Evolutionary conservation across 2,329 filamentous ascomycete genomes (phyloP).

Genomic region (Parastagonospora avenae): DNA sequence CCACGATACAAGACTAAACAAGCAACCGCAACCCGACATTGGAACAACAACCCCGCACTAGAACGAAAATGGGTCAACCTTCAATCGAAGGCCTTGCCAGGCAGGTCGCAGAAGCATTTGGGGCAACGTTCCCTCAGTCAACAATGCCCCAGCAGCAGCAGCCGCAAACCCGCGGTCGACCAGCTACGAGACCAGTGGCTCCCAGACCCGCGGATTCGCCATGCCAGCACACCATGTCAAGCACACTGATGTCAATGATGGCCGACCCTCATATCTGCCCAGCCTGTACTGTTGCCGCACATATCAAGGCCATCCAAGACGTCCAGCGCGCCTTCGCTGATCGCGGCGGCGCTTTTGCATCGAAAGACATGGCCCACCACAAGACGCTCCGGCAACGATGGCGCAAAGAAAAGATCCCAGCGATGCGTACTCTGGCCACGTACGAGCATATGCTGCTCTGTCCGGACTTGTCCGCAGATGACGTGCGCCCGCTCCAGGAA

Average conservation of each 20-base stretch:
- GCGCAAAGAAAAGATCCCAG: constrained; percentile 9
- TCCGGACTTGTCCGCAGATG: not conserved
- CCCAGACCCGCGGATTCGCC: not conserved
- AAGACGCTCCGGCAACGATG: constrained; percentile 4
- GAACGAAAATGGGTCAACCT: not conserved
- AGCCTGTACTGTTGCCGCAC: constrained; percentile 4
- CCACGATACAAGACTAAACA: no score
- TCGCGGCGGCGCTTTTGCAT: constrained; percentile 9
- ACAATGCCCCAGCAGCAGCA: not conserved
- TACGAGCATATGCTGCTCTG: constrained; percentile 7
- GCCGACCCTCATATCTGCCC: constrained; percentile 1
- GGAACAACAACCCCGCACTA: no score
- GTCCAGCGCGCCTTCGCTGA: constrained; percentile 2
- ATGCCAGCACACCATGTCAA: not conserved
- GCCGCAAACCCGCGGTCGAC: not conserved
- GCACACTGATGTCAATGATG: not conserved
- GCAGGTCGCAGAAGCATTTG: not conserved
- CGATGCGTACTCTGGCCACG: constrained; percentile 6
- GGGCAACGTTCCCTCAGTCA: not conserved
- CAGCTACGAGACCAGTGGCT: no score
- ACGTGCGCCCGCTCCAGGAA: constrained; percentile 4
- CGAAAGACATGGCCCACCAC: constrained; percentile 1
- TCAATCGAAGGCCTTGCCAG: not conserved
- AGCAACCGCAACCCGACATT: no score
- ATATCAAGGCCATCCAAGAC: not conserved